phyloP scores from a whole-genome alignment of 495 filamentous ascomycete genomes.

The Talaromyces liani region DNA sequence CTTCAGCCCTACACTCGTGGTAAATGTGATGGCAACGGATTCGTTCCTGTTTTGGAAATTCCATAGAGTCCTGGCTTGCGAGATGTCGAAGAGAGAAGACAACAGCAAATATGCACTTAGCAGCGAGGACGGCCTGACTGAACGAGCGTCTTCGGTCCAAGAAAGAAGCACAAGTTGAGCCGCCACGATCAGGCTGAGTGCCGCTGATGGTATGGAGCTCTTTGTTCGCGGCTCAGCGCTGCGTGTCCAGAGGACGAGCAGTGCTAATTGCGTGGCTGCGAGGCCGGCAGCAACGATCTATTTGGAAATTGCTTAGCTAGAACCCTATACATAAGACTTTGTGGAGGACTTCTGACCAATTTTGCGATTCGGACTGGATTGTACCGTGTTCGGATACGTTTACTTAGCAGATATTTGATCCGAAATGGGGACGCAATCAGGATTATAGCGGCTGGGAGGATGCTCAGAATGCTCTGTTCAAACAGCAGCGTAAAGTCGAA shows the following conservation, averaged over 20 bases:
- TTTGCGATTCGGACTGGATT: neutral
- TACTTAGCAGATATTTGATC: neutral
- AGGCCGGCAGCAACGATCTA: neutral
- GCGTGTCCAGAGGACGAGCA: neutral
- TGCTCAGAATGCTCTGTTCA: constrained; percentile 37
- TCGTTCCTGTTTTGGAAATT: neutral
- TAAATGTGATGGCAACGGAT: constrained; percentile 27
- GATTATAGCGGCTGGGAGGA: constrained; percentile 26
- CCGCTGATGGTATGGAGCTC: neutral
- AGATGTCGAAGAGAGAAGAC: constrained; percentile 12
- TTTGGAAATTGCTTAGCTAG: neutral
- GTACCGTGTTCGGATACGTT: neutral
- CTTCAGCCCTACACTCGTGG: constrained; percentile 31
- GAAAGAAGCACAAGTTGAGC: constrained; percentile 19
- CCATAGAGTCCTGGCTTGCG: constrained; percentile 39
- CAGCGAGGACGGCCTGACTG: constrained; percentile 15
- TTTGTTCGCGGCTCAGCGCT: neutral
- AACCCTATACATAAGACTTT: neutral
- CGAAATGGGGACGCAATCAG: neutral
- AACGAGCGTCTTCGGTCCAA: constrained; percentile 14
- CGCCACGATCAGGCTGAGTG: neutral
- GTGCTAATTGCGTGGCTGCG: constrained; percentile 2
- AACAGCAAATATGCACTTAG: constrained; percentile 14
- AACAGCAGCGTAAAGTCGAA: constrained; percentile 44
- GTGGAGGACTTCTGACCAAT: neutral